These are phyloP conservation scores for Parietaria judaica DNA, from an alignment of 306 rosid genomes.

Conservation along the genomic window DNA sequence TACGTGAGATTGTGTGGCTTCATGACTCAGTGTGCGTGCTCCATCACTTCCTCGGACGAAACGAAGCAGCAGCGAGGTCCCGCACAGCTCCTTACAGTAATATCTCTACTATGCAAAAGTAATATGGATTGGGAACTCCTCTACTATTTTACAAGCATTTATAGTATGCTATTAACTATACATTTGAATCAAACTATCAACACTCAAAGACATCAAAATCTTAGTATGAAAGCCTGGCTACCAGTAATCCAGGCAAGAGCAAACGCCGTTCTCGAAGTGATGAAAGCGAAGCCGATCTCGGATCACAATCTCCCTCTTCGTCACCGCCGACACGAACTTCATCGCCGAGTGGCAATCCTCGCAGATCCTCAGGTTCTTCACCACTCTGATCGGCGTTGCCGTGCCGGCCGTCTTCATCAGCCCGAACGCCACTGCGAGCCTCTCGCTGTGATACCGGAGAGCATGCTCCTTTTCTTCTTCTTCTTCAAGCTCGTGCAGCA, in stretches of 20 bases:
- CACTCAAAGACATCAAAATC: neutral
- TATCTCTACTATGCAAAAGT: too few species aligned
- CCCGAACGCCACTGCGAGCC: constrained; percentile 85
- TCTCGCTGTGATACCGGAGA: constrained; percentile 91
- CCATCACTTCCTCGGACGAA: too few species aligned
- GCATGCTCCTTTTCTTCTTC: constrained; percentile 93
- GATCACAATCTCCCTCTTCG: constrained; percentile 58
- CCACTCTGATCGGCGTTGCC: constrained; percentile 39
- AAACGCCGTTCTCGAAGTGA: constrained; percentile 63
- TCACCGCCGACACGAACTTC: constrained; percentile 56
- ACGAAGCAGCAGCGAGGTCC: too few species aligned
- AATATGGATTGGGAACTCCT: too few species aligned
- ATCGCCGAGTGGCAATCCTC: constrained; percentile 89
- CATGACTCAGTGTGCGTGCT: too few species aligned
- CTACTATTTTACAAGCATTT: too few species aligned
- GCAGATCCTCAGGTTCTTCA: constrained; percentile 84
- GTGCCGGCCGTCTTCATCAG: constrained; percentile 52
- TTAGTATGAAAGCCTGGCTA: constrained; percentile 13
- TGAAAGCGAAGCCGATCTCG: constrained; percentile 85
- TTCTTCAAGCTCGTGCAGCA: constrained; percentile 85
- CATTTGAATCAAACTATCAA: too few species aligned
- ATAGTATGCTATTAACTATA: too few species aligned
- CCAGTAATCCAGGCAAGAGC: constrained; percentile 84
- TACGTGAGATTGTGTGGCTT: too few species aligned
- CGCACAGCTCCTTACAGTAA: too few species aligned